Base-by-base conservation (phyloP, 2,329 filamentous ascomycete genomes). In the Aplosporella prunicola region DNA sequence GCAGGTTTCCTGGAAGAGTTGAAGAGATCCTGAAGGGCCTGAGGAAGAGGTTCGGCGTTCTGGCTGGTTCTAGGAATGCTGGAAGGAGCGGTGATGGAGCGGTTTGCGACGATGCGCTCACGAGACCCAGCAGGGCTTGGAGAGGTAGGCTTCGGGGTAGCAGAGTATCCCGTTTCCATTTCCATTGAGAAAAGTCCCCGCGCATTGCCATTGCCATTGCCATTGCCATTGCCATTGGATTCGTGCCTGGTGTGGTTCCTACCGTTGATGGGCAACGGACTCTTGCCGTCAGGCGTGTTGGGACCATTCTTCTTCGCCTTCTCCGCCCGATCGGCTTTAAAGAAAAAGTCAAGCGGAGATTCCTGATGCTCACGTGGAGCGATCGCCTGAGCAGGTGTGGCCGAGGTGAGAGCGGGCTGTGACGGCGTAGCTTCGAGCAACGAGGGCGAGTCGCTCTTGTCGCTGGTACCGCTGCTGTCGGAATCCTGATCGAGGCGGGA, bases 261-360 rank as follows among this genome's bases (percentile, higher is more conserved):
- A 5, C 23, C 39, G 15, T 37, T 27, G 24, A 23, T 30, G 3
- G 28, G 33, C 61, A 55, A 41, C 57, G 51, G 43, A 11, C 52
- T 35, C 15, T 30, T 33, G 22, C 46, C 42, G 44, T 62, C 27
- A 24, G 39, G 39, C 5, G 39, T 38, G 13, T 33, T 45, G 45
- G 53, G 35, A 14, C 35, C 24, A 17, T 68, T 67, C 30, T 70
- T 71, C 42, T 71, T 69, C 36, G 78, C 78, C 53, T 78, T 82
- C 58, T 91, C 83, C 43, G 83, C 80, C 33, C 82, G 76, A 49
- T 94, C 83, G 22, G 86, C 87, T 43, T 81, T 80, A 67, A 96
- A 96, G 55, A 96, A 80, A 45, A 93, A 73, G 51, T 96, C 88
- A 4, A 96, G 68, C 1, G 88, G 87, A 9, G 87, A 93, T 43